Evolutionary conservation across 2,329 filamentous ascomycete genomes (phyloP), one percentile per base, ranked within the genome.

Genomic region (Cytospora leucostoma): DNA sequence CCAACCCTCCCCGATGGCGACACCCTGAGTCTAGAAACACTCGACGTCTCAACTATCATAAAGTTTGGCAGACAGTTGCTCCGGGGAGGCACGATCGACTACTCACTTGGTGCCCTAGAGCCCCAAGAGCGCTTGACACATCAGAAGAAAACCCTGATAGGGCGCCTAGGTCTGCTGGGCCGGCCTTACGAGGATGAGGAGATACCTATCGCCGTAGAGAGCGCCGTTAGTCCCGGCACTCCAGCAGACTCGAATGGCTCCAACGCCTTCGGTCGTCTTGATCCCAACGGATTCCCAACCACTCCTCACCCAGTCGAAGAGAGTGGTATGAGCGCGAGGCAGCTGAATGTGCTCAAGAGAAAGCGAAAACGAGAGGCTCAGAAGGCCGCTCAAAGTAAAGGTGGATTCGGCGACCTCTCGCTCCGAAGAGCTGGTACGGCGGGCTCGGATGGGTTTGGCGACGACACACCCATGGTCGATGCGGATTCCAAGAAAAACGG

Each of bases 321-420:
- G 71, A 77, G 84, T 4, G 88, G 88, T 3, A 81, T 99, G 58
- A 98, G 95, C 78, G 94, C 95, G 65, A 87, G 95, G 50, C 95
- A 99, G 72, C 85, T 97, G 21, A 99, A 99, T 71, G 92, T 95
- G 59, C 79, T 99, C 11, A 98, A 98, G 76, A 87, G 95, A 51
- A 97, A 98, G 74, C 88, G 93, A 51, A 99, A 98, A 77, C 87
- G 90, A 70, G 92, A 96, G 70, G 88, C 93, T 4, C 92, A 95
- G 74, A 89, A 92, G 71, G 92, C 94, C 59, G 92, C 84, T 0
- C 84, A 93, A 63, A 94, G 90, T 68, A 98, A 97, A 74, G 89
- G 92, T 59, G 88, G 91, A 0, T 90, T 97, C 55, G 93, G 97
- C 53, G 95, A 99, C 74, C 82, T 99, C 59, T 91, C 92, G 0